Percentiles rank a stretch among this genome's conserved stretches.
phyloP scores from a whole-genome alignment of 139 green algal species.

The Chlorella sp. region DNA sequence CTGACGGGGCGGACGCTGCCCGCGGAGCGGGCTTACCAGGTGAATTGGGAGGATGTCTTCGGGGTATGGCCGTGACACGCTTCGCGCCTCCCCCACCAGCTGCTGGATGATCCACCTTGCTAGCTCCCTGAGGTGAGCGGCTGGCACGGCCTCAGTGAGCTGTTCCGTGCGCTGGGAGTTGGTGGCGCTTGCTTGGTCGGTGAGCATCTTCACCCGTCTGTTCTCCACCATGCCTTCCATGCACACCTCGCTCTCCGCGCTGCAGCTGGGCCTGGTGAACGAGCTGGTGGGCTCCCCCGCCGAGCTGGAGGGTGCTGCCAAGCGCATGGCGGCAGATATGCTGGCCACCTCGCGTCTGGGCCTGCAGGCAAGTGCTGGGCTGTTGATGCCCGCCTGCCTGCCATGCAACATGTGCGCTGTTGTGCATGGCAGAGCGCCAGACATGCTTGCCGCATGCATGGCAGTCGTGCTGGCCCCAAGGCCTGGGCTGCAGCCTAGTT shows the following conservation, averaged over 20 bases:
- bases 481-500: too few relatives aligned
- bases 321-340: slow-evolving; percentile 24
- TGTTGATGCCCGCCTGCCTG: background rate
- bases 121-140: too few relatives aligned
- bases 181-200: background rate
- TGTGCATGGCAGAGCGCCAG: too few relatives aligned
- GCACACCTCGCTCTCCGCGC: background rate
- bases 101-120: too few relatives aligned
- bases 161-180: background rate
- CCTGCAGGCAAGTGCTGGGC: background rate
- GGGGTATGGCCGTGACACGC: too few relatives aligned
- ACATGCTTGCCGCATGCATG: too few relatives aligned
- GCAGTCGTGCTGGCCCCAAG: too few relatives aligned
- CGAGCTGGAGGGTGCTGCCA: slow-evolving; percentile 5
- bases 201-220: background rate
- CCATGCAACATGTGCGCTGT: too few relatives aligned
- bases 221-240: background rate
- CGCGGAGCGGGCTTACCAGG: slow-evolving; percentile 36
- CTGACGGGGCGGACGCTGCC: slow-evolving; percentile 39
- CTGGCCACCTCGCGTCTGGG: slow-evolving; percentile 13
- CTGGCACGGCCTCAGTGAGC: too few relatives aligned
- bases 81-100: too few relatives aligned
- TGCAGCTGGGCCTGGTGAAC: slow-evolving; percentile 39
- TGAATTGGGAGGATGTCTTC: background rate
- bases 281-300: slow-evolving; percentile 15